A percentile compares a stretch with the other conserved stretches of the same genome.
These are phyloP conservation scores for Ceratobasidium sp. DNA, from an alignment of 1,284 basidiomycete genomes.

Conservation along the genomic window DNA sequence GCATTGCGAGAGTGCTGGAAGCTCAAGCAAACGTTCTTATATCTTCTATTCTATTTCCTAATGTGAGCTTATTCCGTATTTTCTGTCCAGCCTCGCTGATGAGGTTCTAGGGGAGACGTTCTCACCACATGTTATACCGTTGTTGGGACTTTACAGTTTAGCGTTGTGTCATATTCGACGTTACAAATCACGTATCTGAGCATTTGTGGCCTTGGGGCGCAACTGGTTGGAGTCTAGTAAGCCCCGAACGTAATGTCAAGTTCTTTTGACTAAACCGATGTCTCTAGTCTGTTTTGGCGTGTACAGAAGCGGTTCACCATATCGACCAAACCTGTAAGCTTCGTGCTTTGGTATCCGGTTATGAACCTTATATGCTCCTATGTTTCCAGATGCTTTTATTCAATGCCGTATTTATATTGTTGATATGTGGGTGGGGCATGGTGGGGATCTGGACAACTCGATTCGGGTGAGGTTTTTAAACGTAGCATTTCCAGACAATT, in stretches of 20 bases:
- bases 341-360: no score
- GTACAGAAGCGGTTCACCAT: slow-evolving; percentile 80
- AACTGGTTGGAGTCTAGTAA: slow-evolving; percentile 82
- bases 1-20: slow-evolving; percentile 75
- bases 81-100: neutral
- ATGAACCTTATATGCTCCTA: neutral
- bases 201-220: slow-evolving; percentile 81
- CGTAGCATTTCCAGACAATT: no score
- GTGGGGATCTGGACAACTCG: slow-evolving; percentile 79
- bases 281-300: slow-evolving; percentile 73
- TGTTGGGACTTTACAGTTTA: slow-evolving; percentile 82
- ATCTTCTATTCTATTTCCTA: slow-evolving; percentile 81
- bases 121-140: slow-evolving; percentile 84
- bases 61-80: slow-evolving; percentile 59
- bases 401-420: slow-evolving; percentile 80
- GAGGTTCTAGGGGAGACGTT: slow-evolving; percentile 66
- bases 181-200: slow-evolving; percentile 76
- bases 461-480: slow-evolving; percentile 63
- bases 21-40: slow-evolving; percentile 81
- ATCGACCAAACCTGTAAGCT: slow-evolving; percentile 74
- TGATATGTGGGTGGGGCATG: slow-evolving; percentile 81
- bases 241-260: slow-evolving; percentile 51
- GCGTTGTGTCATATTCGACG: slow-evolving; percentile 75
- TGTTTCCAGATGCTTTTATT: slow-evolving; percentile 73
- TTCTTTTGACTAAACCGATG: neutral